Conservation (phyloP, 176 grass and related monocot genomes). For the Poa pratensis region DNA sequence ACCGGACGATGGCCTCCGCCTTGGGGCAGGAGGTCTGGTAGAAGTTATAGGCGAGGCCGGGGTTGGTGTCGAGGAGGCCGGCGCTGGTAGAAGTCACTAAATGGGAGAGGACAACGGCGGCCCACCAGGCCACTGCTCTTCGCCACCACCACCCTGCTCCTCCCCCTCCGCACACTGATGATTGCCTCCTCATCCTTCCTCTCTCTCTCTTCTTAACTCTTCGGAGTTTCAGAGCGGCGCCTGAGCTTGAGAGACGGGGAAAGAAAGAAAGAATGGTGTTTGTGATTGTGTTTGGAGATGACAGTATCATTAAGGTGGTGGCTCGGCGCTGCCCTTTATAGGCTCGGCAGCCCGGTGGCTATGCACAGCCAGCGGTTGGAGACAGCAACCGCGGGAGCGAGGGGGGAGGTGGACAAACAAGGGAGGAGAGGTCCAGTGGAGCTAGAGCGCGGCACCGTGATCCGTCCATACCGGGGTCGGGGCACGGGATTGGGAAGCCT, state of each 20-base stretch:
- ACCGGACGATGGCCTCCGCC: constrained; percentile 46
- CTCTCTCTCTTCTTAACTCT: constrained; percentile 1
- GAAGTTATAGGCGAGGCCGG: constrained; percentile 60
- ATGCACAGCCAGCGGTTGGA: constrained; percentile 28
- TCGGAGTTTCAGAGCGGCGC: background rate
- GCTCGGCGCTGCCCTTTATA: constrained; percentile 39
- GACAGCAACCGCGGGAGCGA: constrained; percentile 41
- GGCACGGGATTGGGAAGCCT: too few species aligned
- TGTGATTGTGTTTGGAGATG: constrained; percentile 15
- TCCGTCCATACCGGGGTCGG: too few species aligned
- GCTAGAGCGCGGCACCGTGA: too few species aligned
- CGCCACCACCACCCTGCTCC: background rate
- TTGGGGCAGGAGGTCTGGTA: constrained; percentile 59
- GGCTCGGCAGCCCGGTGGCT: background rate
- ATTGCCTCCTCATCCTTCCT: constrained; percentile 6
- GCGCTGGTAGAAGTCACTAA: constrained; percentile 26
- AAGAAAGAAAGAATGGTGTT: background rate
- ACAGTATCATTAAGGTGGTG: constrained; percentile 41
- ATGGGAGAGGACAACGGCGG: constrained; percentile 34
- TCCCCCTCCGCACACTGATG: background rate
- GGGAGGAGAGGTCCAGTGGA: too few species aligned
- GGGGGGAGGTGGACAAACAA: background rate
- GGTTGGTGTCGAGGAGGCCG: constrained; percentile 54
- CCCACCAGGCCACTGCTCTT: constrained; percentile 26
- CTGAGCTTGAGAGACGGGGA: background rate